phyloP scores from a whole-genome alignment of 441 rosid genomes.

The Daphne laureola region DNA sequence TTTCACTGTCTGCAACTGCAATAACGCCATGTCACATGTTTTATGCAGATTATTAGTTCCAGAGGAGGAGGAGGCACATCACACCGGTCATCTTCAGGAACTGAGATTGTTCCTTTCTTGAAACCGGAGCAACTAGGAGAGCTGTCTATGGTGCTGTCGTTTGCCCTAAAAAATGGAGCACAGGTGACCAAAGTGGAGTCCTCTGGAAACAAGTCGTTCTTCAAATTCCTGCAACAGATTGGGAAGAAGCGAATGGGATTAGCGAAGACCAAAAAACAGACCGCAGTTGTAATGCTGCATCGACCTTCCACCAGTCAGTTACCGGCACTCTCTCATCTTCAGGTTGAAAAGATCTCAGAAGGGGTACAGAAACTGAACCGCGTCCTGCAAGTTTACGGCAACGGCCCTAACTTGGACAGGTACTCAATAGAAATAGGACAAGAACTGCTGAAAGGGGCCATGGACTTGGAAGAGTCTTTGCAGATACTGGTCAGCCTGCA shows the following conservation, averaged over 20 bases:
- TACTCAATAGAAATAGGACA: constrained; percentile 73
- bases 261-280: constrained; percentile 35
- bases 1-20: constrained; percentile 7
- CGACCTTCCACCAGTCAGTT: constrained; percentile 33
- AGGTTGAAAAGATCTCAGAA: constrained; percentile 69
- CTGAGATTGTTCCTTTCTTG: constrained; percentile 51
- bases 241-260: constrained; percentile 43
- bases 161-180: constrained; percentile 74
- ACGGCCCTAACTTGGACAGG: constrained; percentile 51
- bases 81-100: constrained; percentile 22
- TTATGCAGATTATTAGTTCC: constrained; percentile 32
- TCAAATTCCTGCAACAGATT: constrained; percentile 57
- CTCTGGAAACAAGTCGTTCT: constrained; percentile 37
- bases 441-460: constrained; percentile 72
- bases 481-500: constrained; percentile 70
- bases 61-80: constrained; percentile 25
- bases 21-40: constrained; percentile 13
- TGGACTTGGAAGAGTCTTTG: constrained; percentile 76
- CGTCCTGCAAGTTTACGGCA: constrained; percentile 65
- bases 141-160: constrained; percentile 61
- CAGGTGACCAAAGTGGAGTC: constrained; percentile 46
- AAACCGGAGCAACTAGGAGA: constrained; percentile 42
- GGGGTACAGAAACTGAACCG: constrained; percentile 79
- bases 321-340: constrained; percentile 54
- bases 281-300: constrained; percentile 17